phyloP scores from a whole-genome alignment of 352 stramenopile genomes.

The Phytophthora capsici region DNA sequence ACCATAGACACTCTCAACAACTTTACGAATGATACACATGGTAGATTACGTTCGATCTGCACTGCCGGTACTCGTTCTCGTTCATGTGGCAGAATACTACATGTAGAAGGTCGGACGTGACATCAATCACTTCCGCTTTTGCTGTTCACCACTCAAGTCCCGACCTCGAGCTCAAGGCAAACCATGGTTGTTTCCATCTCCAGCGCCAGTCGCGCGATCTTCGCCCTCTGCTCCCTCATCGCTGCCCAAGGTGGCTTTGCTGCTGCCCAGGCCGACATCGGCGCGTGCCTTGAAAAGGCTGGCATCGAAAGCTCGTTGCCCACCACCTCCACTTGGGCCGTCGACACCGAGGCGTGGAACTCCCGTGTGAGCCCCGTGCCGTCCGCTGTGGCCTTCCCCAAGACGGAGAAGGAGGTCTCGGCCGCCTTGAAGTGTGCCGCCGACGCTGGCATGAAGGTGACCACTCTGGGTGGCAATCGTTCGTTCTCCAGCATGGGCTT shows the following conservation, averaged over 20 bases:
- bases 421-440: conserved; percentile 32
- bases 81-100: too few species aligned
- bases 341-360: conserved; percentile 31
- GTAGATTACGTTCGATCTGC: background rate
- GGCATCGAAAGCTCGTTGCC: conserved; percentile 25
- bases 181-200: conserved; percentile 28
- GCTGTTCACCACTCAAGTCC: conserved; percentile 14
- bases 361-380: conserved; percentile 25
- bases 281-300: conserved; percentile 21
- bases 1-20: background rate
- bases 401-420: conserved; percentile 24
- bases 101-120: background rate
- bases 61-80: background rate
- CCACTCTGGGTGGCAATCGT: conserved; percentile 33
- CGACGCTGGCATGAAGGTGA: conserved; percentile 29
- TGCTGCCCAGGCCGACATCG: conserved; percentile 17
- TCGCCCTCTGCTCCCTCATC: conserved; percentile 35
- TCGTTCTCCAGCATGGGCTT: conserved; percentile 14
- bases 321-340: conserved; percentile 19
- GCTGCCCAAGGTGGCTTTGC: conserved; percentile 20
- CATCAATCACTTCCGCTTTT: conserved; percentile 21
- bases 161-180: conserved; percentile 17
- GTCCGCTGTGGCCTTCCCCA: conserved; percentile 29
- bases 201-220: conserved; percentile 17
- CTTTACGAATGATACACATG: conserved; percentile 1